Conservation (phyloP, 75 land plant species). For the Picea sitchensis region DNA sequence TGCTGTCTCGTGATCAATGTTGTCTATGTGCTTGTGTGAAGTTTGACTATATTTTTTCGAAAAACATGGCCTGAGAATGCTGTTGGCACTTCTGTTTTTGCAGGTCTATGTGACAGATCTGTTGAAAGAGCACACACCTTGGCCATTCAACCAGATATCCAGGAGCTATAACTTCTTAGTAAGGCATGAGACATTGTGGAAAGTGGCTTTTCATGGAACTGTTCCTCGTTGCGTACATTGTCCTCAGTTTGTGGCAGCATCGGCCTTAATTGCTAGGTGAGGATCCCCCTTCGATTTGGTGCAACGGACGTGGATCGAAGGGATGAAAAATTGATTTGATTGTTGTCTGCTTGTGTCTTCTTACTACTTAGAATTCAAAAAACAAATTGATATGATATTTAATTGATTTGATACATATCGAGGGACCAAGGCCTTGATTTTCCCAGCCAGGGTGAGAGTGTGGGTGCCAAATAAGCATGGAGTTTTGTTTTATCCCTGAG, state of each 20-base stretch:
- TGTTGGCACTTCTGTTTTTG: conserved; percentile 8
- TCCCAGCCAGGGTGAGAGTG: no score
- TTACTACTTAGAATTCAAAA: no score
- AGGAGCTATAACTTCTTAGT: conserved; percentile 95
- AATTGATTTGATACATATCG: no score
- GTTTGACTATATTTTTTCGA: not conserved
- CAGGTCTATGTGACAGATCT: conserved; percentile 91
- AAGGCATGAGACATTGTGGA: conserved; percentile 92
- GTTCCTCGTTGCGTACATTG: conserved; percentile 87
- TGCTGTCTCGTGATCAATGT: not conserved
- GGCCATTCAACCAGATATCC: conserved; percentile 98
- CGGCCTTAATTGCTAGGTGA: conserved; percentile 89
- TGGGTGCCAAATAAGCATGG: no score
- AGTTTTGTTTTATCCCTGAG: no score
- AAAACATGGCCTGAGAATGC: not conserved
- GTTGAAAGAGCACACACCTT: conserved; percentile 97
- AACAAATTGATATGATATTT: no score
- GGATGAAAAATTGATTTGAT: not conserved
- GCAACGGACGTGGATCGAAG: conserved; percentile 3
- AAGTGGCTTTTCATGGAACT: conserved; percentile 82
- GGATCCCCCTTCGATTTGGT: conserved; percentile 1
- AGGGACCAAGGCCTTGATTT: no score
- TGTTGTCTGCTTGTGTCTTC: not conserved
- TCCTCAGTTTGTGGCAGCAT: conserved; percentile 89
- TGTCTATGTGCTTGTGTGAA: not conserved